These are phyloP conservation scores for Angophora floribunda DNA, from an alignment of 345 rosid species.

Conservation along the genomic window DNA sequence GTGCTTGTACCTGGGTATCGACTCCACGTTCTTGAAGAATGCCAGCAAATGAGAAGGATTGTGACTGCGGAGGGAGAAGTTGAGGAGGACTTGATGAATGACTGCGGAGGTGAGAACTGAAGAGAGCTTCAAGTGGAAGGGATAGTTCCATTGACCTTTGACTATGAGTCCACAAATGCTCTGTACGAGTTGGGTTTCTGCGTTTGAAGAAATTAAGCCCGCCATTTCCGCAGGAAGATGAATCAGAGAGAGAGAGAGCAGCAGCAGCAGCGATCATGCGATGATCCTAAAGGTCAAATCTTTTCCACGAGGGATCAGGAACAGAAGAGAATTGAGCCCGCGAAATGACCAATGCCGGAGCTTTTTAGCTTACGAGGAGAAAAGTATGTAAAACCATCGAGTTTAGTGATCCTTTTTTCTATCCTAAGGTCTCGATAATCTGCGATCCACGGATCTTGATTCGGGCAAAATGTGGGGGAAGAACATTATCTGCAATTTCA, in stretches of 20 bases:
- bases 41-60: slow-evolving; percentile 44
- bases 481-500: background rate
- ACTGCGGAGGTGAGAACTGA: slow-evolving; percentile 29
- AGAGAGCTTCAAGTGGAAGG: slow-evolving; percentile 23
- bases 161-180: slow-evolving; percentile 34
- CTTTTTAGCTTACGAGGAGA: too few species aligned
- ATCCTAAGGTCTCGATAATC: background rate
- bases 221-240: background rate
- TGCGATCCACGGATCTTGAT: background rate
- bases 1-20: slow-evolving; percentile 39
- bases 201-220: background rate
- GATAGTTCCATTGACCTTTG: slow-evolving; percentile 61
- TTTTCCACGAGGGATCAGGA: background rate
- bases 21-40: slow-evolving; percentile 51
- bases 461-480: too few species aligned
- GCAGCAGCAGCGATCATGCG: background rate
- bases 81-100: slow-evolving; percentile 39
- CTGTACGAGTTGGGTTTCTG: slow-evolving; percentile 28
- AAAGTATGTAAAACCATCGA: background rate
- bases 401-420: background rate
- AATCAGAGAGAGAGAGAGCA: background rate
- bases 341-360: background rate
- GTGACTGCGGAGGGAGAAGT: slow-evolving; percentile 19
- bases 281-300: background rate
- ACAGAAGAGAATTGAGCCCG: background rate